These are phyloP conservation scores for Picea abies DNA, from an alignment of 83 land plant genomes.

Conservation along the genomic window DNA sequence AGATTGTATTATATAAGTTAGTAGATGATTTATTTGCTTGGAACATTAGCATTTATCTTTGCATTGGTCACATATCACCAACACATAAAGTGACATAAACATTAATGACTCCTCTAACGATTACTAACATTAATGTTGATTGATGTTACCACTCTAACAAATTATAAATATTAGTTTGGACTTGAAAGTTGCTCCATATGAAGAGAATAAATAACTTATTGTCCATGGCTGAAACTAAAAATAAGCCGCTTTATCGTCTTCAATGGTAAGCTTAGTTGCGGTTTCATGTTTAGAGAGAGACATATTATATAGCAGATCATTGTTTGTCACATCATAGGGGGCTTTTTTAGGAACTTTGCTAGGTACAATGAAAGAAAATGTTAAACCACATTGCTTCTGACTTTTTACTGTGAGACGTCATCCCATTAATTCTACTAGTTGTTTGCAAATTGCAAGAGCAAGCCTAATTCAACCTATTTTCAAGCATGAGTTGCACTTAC, in stretches of 20 bases:
- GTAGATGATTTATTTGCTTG: no score
- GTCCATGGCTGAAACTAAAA: conserved; percentile 48
- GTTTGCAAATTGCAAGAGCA: no score
- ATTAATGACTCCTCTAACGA: no score
- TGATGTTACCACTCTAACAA: no score
- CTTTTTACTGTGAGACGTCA: conserved; percentile 73
- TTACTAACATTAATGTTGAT: no score
- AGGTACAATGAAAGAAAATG: conserved; percentile 74
- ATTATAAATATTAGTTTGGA: conserved; percentile 13
- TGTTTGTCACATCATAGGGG: conserved; percentile 50
- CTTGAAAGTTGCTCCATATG: conserved; percentile 31
- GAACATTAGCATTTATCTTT: no score
- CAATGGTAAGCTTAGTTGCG: background rate
- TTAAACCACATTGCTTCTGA: conserved; percentile 69
- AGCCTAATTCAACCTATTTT: no score
- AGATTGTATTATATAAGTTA: no score
- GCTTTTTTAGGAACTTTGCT: conserved; percentile 39
- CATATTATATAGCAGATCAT: conserved; percentile 29
- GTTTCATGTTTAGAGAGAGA: conserved; percentile 29
- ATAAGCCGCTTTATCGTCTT: conserved; percentile 25
- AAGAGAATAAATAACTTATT: conserved; percentile 37
- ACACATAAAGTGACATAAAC: no score
- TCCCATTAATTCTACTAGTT: conserved; percentile 82
- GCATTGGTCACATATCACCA: no score
- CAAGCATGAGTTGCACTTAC: no score